phyloP scores from a whole-genome alignment of 495 filamentous ascomycete species.

The Penicillium canescens region DNA sequence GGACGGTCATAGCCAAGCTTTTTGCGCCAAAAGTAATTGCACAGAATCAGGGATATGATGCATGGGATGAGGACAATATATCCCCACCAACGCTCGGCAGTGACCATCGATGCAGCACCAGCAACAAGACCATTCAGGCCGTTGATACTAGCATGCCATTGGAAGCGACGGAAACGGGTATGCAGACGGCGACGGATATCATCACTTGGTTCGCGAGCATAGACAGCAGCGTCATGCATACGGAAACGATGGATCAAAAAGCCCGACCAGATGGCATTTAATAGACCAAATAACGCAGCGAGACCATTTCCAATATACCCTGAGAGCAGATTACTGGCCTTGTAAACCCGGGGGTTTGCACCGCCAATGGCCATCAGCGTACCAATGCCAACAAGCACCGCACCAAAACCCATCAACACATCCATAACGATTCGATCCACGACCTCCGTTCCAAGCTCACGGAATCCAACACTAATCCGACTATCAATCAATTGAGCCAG shows the following conservation, averaged over 20 bases:
- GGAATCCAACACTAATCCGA: conserved; percentile 36
- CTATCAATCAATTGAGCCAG: conserved; percentile 21
- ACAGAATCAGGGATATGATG: conserved; percentile 39
- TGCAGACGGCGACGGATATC: conserved; percentile 27
- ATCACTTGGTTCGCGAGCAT: conserved; percentile 14
- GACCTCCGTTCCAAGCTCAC: conserved; percentile 47
- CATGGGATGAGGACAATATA: conserved; percentile 51
- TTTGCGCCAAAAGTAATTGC: conserved; percentile 48
- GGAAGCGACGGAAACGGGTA: conserved; percentile 35
- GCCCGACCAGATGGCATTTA: conserved; percentile 46
- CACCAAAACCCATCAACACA: conserved; percentile 42
- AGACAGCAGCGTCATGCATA: conserved; percentile 24
- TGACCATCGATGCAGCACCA: conserved; percentile 51
- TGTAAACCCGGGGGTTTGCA: conserved; percentile 36
- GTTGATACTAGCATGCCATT: conserved; percentile 41
- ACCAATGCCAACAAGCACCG: conserved; percentile 47
- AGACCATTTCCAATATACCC: conserved; percentile 51
- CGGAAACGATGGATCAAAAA: conserved; percentile 39
- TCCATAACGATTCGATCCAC: conserved; percentile 54
- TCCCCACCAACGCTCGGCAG: conserved; percentile 50
- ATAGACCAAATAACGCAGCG: conserved; percentile 41
- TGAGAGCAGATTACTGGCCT: conserved; percentile 48
- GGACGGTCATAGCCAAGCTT: conserved; percentile 49
- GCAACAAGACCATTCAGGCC: conserved; percentile 46
- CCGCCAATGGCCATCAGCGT: conserved; percentile 54